Evolutionary conservation across 2,329 filamentous ascomycete genomes (phyloP).

Genomic region (Lomentospora prolificans): DNA sequence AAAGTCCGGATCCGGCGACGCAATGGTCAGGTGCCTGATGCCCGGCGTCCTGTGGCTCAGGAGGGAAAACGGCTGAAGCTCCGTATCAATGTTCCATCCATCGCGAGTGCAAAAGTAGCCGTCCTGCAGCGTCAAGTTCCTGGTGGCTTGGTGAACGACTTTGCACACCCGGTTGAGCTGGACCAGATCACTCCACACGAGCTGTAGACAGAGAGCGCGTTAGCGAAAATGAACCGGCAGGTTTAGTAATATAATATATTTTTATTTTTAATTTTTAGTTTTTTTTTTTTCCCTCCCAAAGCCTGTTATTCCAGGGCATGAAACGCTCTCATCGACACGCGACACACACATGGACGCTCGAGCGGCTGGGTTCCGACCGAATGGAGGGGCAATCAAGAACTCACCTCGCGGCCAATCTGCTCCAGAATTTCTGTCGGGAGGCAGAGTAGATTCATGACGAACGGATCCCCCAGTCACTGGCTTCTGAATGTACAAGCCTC

Average conservation of each 20-base stretch:
- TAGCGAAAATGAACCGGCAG: background rate
- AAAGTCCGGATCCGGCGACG: background rate
- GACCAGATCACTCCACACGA: background rate
- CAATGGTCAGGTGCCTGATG: background rate
- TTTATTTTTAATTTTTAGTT: too few relatives aligned
- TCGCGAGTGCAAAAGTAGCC: background rate
- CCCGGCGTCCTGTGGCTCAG: background rate
- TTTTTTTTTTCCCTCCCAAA: too few relatives aligned
- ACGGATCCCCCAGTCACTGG: background rate
- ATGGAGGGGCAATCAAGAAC: too few relatives aligned
- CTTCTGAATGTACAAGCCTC: background rate
- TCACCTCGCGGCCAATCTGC: background rate
- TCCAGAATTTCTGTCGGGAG: background rate
- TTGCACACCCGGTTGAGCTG: background rate
- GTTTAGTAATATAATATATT: too few relatives aligned
- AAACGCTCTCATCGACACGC: too few relatives aligned
- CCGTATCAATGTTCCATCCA: background rate
- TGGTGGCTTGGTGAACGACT: background rate
- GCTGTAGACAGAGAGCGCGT: background rate
- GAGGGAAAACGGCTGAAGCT: background rate
- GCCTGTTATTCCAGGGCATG: too few relatives aligned
- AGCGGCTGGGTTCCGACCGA: too few relatives aligned
- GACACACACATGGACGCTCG: too few relatives aligned
- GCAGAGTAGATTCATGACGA: background rate
- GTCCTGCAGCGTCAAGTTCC: background rate